Base-by-base conservation (phyloP, 73 alveolate species). In the Chromera velia region DNA sequence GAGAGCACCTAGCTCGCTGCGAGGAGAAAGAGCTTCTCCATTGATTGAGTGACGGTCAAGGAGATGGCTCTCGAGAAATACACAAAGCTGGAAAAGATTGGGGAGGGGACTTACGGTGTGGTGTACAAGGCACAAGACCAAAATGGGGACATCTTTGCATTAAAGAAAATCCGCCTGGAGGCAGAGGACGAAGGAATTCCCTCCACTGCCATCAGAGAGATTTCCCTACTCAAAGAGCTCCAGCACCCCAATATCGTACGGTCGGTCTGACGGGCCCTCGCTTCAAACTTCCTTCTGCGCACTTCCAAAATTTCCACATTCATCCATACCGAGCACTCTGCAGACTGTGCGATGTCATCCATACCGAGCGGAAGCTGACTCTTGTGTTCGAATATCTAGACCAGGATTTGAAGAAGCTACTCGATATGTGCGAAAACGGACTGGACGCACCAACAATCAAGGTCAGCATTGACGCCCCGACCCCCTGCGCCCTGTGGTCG, bases 141-240 rank as follows among this genome's bases (percentile, higher is more conserved):
- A 0, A 84, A 91, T 0, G 92, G 94, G n/a, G 96, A 90, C 73
- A 86, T 91, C 55, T 83, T 62, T 34, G 97, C 97, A 0, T 82
- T 91, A 66, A 91, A 91, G 88, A 87, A 86, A 47, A 90, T 93
- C 78, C 91, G 92, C 74, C 84, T 88, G 47, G 95, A 91, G 80
- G 81, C 93, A 32, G 96, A 91, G 66, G 95, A 91, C 73, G 98
- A 93, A 68, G 98, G 98, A 19, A 93, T 93, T 49, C 98, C 98
- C 13, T 77, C 94, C 48, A 91, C 97, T 18, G 94, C 98, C 30
- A 93, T 93, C 55, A 66, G 98, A 73, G 98, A 93, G 89, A 91
- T 93, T n/a, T 91, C 96, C 45, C 82, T 93, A 18, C 75, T 93
- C 71, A 93, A 91, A 74, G 98, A 91, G 84, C 88, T 93, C 64